Conservation (phyloP, 106 monocot species). For the Acorus calamus region DNA sequence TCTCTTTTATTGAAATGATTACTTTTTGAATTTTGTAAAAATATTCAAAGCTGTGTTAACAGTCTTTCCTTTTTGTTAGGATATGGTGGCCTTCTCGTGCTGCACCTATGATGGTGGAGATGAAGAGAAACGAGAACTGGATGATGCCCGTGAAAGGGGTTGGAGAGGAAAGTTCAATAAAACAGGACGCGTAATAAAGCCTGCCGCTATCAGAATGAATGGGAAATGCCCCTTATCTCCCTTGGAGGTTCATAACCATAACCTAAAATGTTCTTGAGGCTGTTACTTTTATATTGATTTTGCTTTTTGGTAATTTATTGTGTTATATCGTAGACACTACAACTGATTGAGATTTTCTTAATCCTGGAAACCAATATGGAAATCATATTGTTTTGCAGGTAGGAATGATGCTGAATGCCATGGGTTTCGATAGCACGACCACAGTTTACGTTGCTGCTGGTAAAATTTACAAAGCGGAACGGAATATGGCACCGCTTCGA, state of each 20-base stretch:
- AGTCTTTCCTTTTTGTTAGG: conserved; percentile 29
- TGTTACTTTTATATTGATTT: background rate
- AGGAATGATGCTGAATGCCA: conserved; percentile 93
- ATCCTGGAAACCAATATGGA: background rate
- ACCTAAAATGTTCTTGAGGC: no score
- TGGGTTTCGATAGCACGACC: conserved; percentile 91
- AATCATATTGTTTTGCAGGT: conserved; percentile 43
- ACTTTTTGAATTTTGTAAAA: background rate
- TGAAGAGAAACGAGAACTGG: conserved; percentile 79
- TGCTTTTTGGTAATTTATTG: background rate
- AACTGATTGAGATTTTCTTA: background rate
- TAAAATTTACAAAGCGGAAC: conserved; percentile 76
- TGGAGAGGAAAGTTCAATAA: conserved; percentile 92
- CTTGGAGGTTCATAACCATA: conserved; percentile 50
- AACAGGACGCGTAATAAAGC: conserved; percentile 56
- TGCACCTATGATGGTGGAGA: conserved; percentile 90
- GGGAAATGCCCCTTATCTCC: conserved; percentile 96
- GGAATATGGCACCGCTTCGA: conserved; percentile 91
- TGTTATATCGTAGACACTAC: no score
- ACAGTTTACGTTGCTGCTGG: conserved; percentile 89
- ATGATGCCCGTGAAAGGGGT: conserved; percentile 82
- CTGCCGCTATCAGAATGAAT: conserved; percentile 54
- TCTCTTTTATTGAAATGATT: background rate
- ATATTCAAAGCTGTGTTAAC: background rate
- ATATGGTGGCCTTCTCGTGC: conserved; percentile 96